These are phyloP conservation scores for Pestalotiopsis sp. DNA, from an alignment of 2,329 filamentous ascomycete genomes.

Conservation along the genomic window DNA sequence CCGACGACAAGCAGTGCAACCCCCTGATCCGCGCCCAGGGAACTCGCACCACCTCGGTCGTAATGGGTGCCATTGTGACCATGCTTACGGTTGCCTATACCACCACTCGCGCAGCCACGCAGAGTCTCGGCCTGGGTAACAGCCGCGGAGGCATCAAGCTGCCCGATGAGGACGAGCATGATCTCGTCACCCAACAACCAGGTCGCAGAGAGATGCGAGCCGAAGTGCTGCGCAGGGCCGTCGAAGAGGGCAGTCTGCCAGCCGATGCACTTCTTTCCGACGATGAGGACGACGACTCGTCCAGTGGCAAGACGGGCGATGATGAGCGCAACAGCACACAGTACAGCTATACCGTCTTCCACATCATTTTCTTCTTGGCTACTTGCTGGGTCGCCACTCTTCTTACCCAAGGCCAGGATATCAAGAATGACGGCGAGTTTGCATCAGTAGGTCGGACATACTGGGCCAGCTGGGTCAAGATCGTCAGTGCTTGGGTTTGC, in stretches of 20 bases:
- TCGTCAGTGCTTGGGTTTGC: conserved; percentile 95
- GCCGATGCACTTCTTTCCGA: conserved; percentile 83
- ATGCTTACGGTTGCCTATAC: conserved; percentile 98
- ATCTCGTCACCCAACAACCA: conserved; percentile 84
- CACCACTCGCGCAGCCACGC: conserved; percentile 92
- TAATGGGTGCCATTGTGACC: conserved; percentile 91
- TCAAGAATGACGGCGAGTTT: conserved; percentile 77
- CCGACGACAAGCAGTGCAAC: conserved; percentile 91
- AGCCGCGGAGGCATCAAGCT: conserved; percentile 59
- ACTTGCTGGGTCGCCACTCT: conserved; percentile 95
- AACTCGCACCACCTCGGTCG: conserved; percentile 84
- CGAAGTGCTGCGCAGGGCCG: conserved; percentile 85
- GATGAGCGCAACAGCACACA: conserved; percentile 88
- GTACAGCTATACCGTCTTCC: conserved; percentile 96
- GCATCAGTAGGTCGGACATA: conserved; percentile 92
- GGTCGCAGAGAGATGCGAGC: conserved; percentile 87
- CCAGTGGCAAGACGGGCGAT: conserved; percentile 67
- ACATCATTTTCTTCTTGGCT: conserved; percentile 95
- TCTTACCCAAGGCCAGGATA: conserved; percentile 54
- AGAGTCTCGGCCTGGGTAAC: conserved; percentile 74
- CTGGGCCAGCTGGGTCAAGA: conserved; percentile 99
- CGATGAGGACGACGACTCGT: conserved; percentile 61
- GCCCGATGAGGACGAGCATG: conserved; percentile 78
- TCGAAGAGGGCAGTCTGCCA: conserved; percentile 89
- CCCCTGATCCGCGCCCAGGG: conserved; percentile 83